Evolutionary conservation across 805 yeast species (phyloP).

Genomic region (Ogataea haglerorum): DNA sequence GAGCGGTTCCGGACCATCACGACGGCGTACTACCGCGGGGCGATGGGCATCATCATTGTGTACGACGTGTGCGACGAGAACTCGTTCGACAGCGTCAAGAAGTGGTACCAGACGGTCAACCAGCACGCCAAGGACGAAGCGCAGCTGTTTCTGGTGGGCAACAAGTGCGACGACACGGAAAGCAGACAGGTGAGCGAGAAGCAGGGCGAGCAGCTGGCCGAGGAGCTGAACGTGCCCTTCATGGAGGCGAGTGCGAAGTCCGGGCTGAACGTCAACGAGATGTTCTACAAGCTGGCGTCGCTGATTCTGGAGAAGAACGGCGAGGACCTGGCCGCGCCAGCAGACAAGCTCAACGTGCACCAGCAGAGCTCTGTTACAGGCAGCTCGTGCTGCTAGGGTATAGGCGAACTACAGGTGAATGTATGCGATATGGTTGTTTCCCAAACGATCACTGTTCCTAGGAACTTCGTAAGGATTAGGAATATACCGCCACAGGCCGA

Average conservation of each 20-base stretch:
- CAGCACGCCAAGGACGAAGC: constrained; percentile 97
- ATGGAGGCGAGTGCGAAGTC: constrained; percentile 96
- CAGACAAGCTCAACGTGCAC: constrained; percentile 28
- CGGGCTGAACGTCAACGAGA: constrained; percentile 85
- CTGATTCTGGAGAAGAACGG: constrained; percentile 78
- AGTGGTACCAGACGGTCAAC: constrained; percentile 93
- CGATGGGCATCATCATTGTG: constrained; percentile 81
- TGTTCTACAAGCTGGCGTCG: constrained; percentile 85
- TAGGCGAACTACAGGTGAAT: constrained; percentile 34
- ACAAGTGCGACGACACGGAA: constrained; percentile 88
- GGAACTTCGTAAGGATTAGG: constrained; percentile 98
- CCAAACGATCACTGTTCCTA: constrained; percentile 92
- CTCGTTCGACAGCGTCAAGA: constrained; percentile 87
- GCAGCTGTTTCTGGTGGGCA: constrained; percentile 89
- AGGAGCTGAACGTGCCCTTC: constrained; percentile 83
- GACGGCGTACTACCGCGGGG: constrained; percentile 88
- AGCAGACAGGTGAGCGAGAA: constrained; percentile 83
- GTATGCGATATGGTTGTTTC: constrained; percentile 99
- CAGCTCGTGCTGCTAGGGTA: constrained; percentile 16
- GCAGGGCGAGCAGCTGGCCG: constrained; percentile 87
- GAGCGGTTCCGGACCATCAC: constrained; percentile 93
- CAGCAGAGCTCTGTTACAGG: constrained; percentile 20
- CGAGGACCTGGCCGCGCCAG: constrained; percentile 33
- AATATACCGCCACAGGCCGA: constrained; percentile 93
- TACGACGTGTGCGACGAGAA: constrained; percentile 86